Evolutionary conservation across 2,329 filamentous ascomycete species (phyloP).

Genomic region (Epichloe coenophiala): DNA sequence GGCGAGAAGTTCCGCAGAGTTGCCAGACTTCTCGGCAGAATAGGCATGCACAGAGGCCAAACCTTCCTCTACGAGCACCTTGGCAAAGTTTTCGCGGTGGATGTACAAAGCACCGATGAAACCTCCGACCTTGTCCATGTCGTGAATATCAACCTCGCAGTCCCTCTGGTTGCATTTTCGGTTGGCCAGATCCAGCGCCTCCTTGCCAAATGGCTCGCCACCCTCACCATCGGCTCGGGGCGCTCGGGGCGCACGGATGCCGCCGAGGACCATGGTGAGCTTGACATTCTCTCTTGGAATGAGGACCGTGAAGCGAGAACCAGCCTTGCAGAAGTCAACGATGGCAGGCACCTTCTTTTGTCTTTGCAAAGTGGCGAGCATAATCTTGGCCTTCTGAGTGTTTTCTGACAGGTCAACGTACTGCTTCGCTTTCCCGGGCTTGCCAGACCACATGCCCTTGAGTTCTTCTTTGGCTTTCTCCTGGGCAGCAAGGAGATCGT

Average conservation of each 20-base stretch:
- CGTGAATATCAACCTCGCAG: conserved; percentile 88
- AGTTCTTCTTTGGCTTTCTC: conserved; percentile 72
- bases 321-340: conserved; percentile 97
- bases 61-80: conserved; percentile 84
- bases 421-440: conserved; percentile 68
- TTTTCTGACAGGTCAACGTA: conserved; percentile 86
- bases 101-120: conserved; percentile 94
- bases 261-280: conserved; percentile 85
- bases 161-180: conserved; percentile 84
- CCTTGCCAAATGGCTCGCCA: conserved; percentile 87
- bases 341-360: conserved; percentile 88
- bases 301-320: conserved; percentile 81
- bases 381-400: conserved; percentile 89
- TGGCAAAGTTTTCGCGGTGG: conserved; percentile 91
- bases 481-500: conserved; percentile 70
- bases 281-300: conserved; percentile 89
- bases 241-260: conserved; percentile 80
- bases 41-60: conserved; percentile 86
- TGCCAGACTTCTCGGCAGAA: conserved; percentile 89
- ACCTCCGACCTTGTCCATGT: conserved; percentile 89
- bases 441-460: conserved; percentile 92
- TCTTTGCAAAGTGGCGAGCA: conserved; percentile 72
- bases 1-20: conserved; percentile 72
- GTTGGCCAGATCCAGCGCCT: conserved; percentile 85
- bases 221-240: conserved; percentile 62